Conservation (phyloP, 176 grass and related monocot species). For the Coix lacrymajobi region DNA sequence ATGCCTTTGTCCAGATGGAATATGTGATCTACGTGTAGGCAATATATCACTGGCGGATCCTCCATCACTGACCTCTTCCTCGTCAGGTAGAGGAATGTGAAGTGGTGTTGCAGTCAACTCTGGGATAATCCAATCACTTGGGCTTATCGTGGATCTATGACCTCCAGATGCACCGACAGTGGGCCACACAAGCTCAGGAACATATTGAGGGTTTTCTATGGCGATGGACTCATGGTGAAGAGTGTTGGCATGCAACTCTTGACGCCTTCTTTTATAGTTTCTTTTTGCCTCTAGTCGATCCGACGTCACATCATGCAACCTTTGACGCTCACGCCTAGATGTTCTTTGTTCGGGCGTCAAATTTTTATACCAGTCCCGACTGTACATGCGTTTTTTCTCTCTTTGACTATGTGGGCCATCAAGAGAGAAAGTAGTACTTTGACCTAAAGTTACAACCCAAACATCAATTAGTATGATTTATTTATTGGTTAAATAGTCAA, state of each 20-base stretch:
- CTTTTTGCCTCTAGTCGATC: not conserved
- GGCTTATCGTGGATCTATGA: not conserved
- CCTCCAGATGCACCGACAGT: not conserved
- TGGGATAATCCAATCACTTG: not conserved
- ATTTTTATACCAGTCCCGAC: not conserved
- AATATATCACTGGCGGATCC: too few species aligned
- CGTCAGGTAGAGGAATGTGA: too few species aligned
- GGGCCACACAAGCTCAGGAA: not conserved
- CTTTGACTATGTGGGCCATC: not conserved
- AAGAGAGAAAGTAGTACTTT: not conserved
- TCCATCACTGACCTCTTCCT: too few species aligned
- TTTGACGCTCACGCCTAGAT: not conserved
- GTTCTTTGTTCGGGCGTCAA: not conserved
- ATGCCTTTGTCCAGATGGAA: too few species aligned
- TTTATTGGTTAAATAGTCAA: too few species aligned
- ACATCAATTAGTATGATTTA: too few species aligned
- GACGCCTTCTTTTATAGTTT: not conserved
- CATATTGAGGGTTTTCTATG: not conserved
- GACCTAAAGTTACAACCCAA: not conserved
- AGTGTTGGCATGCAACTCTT: not conserved
- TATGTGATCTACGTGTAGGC: too few species aligned
- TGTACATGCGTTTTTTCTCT: not conserved
- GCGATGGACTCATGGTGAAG: not conserved
- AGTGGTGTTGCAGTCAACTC: not conserved
- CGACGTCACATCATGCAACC: not conserved